These are phyloP conservation scores for Euphorbia corollata DNA, from an alignment of 441 rosid species.

Conservation along the genomic window DNA sequence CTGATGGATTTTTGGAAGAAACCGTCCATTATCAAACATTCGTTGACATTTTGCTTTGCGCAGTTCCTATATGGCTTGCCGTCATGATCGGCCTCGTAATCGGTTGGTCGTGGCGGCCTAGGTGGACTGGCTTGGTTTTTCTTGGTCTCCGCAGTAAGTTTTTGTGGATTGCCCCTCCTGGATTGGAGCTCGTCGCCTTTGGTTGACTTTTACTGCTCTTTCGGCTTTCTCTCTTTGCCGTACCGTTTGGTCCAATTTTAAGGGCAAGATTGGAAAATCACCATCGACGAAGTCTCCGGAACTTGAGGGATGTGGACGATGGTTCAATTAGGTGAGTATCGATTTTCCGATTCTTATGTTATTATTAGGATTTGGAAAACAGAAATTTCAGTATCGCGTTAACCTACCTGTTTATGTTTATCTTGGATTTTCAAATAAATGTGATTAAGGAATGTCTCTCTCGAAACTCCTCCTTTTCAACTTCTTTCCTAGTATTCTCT, in stretches of 20 bases:
- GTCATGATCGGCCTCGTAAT: conserved; percentile 88
- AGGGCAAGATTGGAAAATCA: conserved; percentile 36
- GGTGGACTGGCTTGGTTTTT: conserved; percentile 87
- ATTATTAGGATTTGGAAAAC: neutral
- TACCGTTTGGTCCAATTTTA: conserved; percentile 58
- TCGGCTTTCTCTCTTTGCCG: conserved; percentile 84
- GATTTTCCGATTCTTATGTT: neutral
- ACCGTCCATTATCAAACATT: conserved; percentile 69
- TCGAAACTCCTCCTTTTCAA: too few species aligned
- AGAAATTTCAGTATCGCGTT: neutral
- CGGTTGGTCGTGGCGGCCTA: conserved; percentile 98
- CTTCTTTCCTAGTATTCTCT: too few species aligned
- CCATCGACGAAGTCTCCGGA: conserved; percentile 10
- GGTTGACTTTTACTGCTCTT: conserved; percentile 91
- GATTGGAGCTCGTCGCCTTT: conserved; percentile 85
- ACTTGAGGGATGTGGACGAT: conserved; percentile 27
- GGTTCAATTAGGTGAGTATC: conserved; percentile 35
- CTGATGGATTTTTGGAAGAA: conserved; percentile 54
- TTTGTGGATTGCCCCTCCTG: conserved; percentile 82
- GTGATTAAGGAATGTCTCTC: too few species aligned
- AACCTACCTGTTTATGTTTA: neutral
- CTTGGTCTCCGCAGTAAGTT: conserved; percentile 72
- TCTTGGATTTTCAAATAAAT: neutral
- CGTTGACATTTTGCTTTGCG: conserved; percentile 89
- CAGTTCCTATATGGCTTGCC: conserved; percentile 97